phyloP scores from a whole-genome alignment of 140 eudicot species.

The Cichorium intybus region DNA sequence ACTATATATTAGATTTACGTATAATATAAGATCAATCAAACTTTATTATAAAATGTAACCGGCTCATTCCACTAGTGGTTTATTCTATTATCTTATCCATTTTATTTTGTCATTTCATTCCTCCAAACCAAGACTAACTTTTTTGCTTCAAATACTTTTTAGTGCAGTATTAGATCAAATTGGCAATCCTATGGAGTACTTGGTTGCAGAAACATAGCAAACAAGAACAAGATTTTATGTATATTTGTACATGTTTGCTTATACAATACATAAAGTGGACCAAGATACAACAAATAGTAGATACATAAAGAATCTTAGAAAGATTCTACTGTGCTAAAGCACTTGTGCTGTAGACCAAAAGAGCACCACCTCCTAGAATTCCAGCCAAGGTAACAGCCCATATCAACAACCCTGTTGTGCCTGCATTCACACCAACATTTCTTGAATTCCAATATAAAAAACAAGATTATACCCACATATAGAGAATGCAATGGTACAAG shows the following conservation, averaged over 20 bases:
- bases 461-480: neutral
- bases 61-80: no score
- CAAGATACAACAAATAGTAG: neutral
- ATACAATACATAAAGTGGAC: slow-evolving; percentile 10
- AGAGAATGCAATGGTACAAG: neutral
- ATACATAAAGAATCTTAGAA: neutral
- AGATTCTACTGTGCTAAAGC: slow-evolving; percentile 66
- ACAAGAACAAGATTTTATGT: neutral
- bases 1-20: no score
- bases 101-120: neutral
- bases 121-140: neutral
- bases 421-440: slow-evolving; percentile 32
- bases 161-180: neutral
- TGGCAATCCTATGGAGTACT: neutral
- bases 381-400: slow-evolving; percentile 91
- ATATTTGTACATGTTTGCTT: slow-evolving; percentile 23
- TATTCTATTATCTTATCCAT: no score
- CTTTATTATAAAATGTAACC: no score
- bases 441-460: neutral
- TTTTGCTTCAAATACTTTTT: neutral
- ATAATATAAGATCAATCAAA: no score
- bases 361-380: slow-evolving; percentile 90
- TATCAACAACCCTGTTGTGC: slow-evolving; percentile 77
- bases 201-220: neutral
- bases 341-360: slow-evolving; percentile 93